Evolutionary conservation across 2,329 filamentous ascomycete species (phyloP).

Genomic region (Phialemoniopsis sp.): DNA sequence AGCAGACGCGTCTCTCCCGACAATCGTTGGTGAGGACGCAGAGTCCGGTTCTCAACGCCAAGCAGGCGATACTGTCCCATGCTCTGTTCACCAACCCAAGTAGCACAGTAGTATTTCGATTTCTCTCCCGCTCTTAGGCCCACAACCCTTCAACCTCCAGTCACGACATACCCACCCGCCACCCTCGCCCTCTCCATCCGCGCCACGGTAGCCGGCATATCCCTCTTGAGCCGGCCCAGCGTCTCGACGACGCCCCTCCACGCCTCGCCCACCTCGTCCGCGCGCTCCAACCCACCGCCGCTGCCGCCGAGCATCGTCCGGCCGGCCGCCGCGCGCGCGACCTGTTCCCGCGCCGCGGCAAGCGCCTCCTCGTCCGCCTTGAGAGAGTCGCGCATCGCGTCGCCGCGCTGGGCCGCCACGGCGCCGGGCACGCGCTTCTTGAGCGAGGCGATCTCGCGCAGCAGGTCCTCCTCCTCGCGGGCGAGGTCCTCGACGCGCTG

Average conservation of each 20-base stretch:
- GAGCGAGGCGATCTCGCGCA: constrained; percentile 58
- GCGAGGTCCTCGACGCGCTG: constrained; percentile 56
- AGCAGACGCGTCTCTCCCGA: no score
- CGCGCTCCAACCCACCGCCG: constrained; percentile 33
- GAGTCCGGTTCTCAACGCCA: no score
- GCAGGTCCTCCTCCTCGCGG: constrained; percentile 58
- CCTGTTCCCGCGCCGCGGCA: constrained; percentile 17
- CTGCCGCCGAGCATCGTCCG: constrained; percentile 8
- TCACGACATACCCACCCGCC: constrained; percentile 54
- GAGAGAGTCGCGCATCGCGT: constrained; percentile 31
- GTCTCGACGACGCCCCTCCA: constrained; percentile 39
- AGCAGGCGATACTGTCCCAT: no score
- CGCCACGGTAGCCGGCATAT: constrained; percentile 59
- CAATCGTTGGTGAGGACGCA: no score
- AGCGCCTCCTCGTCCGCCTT: constrained; percentile 43
- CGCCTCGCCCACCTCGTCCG: constrained; percentile 43
- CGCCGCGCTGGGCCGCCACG: constrained; percentile 37
- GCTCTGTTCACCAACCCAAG: no score
- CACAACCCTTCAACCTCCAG: constrained; percentile 26
- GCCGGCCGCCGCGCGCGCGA: constrained; percentile 3
- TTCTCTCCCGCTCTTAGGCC: no score
- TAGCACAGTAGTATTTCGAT: no score
- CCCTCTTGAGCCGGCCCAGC: constrained; percentile 49
- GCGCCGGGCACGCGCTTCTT: constrained; percentile 47
- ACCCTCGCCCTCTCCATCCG: constrained; percentile 61